Evolutionary conservation across 1,139 yeast genomes (phyloP).

Genomic region (Taiozyma sp.): DNA sequence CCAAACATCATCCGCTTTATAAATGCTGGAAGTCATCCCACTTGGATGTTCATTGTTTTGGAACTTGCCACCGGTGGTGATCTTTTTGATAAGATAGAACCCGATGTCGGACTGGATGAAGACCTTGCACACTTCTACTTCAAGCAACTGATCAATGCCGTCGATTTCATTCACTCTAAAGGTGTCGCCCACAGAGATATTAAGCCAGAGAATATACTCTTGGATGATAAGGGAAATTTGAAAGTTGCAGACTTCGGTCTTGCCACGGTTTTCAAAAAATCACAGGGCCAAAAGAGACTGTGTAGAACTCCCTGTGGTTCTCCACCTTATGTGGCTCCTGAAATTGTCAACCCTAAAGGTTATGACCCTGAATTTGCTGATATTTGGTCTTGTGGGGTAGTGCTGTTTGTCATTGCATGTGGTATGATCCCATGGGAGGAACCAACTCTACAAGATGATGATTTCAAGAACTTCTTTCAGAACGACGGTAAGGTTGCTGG

Average conservation of each 20-base stretch:
- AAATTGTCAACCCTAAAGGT: conserved; percentile 39
- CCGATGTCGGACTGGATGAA: conserved; percentile 63
- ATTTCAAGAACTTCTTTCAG: conserved; percentile 37
- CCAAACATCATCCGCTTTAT: conserved; percentile 51
- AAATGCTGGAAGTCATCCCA: conserved; percentile 45
- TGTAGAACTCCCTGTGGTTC: conserved; percentile 60
- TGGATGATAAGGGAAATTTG: conserved; percentile 62
- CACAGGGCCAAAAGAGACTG: conserved; percentile 49
- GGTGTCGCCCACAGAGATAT: conserved; percentile 88
- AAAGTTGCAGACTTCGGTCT: conserved; percentile 68
- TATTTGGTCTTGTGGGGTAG: conserved; percentile 63
- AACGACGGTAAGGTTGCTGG: conserved; percentile 39
- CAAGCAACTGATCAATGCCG: conserved; percentile 53
- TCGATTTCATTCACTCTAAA: conserved; percentile 54
- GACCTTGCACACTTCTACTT: conserved; percentile 67
- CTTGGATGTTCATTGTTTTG: conserved; percentile 59
- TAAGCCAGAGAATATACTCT: conserved; percentile 82
- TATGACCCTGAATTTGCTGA: conserved; percentile 54
- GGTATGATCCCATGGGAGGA: conserved; percentile 70
- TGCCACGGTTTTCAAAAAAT: conserved; percentile 50
- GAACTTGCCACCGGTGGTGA: conserved; percentile 71
- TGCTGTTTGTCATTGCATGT: conserved; percentile 51
- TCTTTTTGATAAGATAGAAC: conserved; percentile 68
- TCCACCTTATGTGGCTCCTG: conserved; percentile 74
- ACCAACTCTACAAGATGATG: conserved; percentile 45